Base-by-base conservation (phyloP, 2,329 filamentous ascomycete species). In the Curvularia eragrostidis region DNA sequence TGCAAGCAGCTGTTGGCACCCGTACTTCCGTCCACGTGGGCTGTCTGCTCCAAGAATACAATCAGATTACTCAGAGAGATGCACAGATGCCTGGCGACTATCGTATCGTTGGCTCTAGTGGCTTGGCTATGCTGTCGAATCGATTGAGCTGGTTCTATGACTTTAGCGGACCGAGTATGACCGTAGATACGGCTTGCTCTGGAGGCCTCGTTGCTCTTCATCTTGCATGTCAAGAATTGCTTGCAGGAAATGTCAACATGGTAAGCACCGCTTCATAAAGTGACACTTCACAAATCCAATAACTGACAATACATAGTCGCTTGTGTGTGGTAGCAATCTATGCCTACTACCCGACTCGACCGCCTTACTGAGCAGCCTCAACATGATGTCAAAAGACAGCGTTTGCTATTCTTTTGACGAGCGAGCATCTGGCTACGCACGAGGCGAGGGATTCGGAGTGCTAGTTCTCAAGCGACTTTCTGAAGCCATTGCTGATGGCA, bases 361-460 rank as follows among this genome's bases (percentile, higher is more conserved):
- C 12, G 28, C 59, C 4, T 34, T 61, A 39, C 42, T 63, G 9
- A 61, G 52, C 47, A 48, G 42, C 43, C 41, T 63, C 26, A 50
- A 63, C 44, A 63, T 61, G 51, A 66, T 77, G 30, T 76, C 69
- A 1, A 72, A 71, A 15, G 67, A 73, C 23, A 72, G 75, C 15
- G 61, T 53, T 5, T 71, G 60, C 9, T 67, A 64, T 44, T 73
- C 69, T 30, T 78, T 72, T 48, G 87, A 87, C 62, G 69, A 78
- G 15, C 78, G 80, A 0, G 87, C 85, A 15, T 84, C 84, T 54
- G 88, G 88, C 0, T 90, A 89, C 66, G 85, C 83, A 0, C 80
- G 87, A 28, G 87, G 86, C 1, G 88, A 90, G 64, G 87, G 87
- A 0, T 78, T 85, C 1, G 63, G 56, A 0, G 62, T 65, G 6